phyloP scores from a whole-genome alignment of 768 basidiomycete species.

The Boletus sp. region DNA sequence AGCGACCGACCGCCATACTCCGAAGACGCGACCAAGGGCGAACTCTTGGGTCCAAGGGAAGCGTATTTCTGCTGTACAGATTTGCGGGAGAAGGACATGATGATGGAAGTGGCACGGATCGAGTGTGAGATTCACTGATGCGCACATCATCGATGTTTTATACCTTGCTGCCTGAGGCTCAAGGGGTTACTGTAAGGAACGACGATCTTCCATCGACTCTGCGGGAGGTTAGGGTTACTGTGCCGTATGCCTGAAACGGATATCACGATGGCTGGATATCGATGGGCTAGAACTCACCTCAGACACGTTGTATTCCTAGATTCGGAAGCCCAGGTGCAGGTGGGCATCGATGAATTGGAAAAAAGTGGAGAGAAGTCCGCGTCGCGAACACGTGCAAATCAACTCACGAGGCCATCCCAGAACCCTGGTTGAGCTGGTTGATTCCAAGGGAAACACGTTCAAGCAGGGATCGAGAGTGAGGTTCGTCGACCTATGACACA shows the following conservation, averaged over 20 bases:
- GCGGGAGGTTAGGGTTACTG: too few species aligned
- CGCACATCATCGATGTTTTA: conserved; percentile 7
- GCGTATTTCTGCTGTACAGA: conserved; percentile 1
- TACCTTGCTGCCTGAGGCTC: conserved; percentile 3
- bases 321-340: background rate
- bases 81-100: conserved; percentile 20
- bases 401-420: background rate
- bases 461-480: too few species aligned
- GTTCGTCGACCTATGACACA: too few species aligned
- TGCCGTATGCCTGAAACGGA: background rate
- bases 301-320: conserved; percentile 18
- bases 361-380: conserved; percentile 10
- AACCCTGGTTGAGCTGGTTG: too few species aligned
- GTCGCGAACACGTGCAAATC: conserved; percentile 1
- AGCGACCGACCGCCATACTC: conserved; percentile 1
- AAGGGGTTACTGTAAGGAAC: background rate
- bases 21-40: conserved; percentile 11
- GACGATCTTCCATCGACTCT: too few species aligned
- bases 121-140: background rate
- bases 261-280: background rate
- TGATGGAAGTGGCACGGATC: background rate
- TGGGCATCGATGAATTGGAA: background rate
- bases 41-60: background rate
- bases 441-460: too few species aligned
- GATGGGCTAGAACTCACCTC: background rate